A percentile compares a stretch with the other conserved stretches of the same genome.
Evolutionary conservation across 2,329 filamentous ascomycete species (phyloP).

Genomic region (Aureobasidium sp.): DNA sequence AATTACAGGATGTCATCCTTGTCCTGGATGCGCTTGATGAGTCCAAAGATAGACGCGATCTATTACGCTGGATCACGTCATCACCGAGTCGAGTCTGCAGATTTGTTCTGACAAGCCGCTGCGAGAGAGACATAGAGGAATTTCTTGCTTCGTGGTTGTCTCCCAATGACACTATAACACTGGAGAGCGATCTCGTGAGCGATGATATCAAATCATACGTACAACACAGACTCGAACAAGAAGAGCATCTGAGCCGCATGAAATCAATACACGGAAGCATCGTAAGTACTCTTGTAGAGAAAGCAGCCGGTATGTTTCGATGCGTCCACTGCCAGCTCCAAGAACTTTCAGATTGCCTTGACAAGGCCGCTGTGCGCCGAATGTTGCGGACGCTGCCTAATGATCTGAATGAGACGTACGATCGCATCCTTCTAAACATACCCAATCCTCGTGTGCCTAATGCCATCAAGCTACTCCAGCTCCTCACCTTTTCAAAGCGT

Average conservation of each 20-base stretch:
- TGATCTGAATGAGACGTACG: neutral
- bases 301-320: neutral
- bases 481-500: neutral
- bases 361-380: neutral
- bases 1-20: neutral
- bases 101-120: neutral
- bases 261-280: neutral
- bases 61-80: neutral
- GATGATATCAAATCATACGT: neutral
- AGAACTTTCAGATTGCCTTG: neutral
- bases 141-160: neutral
- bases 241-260: neutral
- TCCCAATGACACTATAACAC: neutral
- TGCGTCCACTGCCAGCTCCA: slow-evolving; percentile 16
- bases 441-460: slow-evolving; percentile 4
- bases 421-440: neutral
- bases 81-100: neutral
- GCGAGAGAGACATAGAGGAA: neutral
- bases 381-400: neutral
- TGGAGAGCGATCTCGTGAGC: neutral
- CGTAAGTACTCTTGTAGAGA: neutral
- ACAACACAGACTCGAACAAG: neutral
- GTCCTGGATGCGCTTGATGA: neutral
- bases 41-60: neutral
- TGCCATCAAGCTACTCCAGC: slow-evolving; percentile 13